Evolutionary conservation across 2,329 filamentous ascomycete genomes (phyloP), one percentile per base, ranked within the genome.

Genomic region (Elsinoe necatrix): DNA sequence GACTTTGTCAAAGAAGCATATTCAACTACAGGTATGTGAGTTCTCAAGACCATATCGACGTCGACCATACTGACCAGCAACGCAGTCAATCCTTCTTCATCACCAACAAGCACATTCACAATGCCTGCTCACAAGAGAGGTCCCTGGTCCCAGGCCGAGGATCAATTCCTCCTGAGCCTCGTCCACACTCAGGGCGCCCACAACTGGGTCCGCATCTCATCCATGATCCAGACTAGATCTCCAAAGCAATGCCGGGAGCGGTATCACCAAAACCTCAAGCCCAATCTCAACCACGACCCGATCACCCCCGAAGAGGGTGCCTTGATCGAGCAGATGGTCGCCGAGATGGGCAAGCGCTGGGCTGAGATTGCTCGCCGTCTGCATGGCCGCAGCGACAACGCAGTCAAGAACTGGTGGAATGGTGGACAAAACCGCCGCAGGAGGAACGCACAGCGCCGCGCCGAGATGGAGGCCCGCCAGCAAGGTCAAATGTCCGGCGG

Each of bases 351-450:
- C 60, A 92, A 90, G 75, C 83, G 87, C 57, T 96, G 91, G 91
- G 91, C 91, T 1, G 89, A 96, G 68, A 96, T 96, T 67, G 89
- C 91, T 43, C 81, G 91, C 62, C 79, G 83, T 45, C 79, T 96
- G 18, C 80, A 85, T 56, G 89, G 89, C 62, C 85, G 91, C 66
- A 95, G 90, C 70, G 91, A 96, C 75, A 96, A 96, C 67, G 87
- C 89, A 25, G 89, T 96, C 61, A 96, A 96, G 81, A 96, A 96
- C 72, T 96, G 90, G 89, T 95, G 88, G 88, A 95, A 95, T 68
- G 90, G 91, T 51, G 88, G 86, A 68, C 87, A 91, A 79, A 95
- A 95, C 74, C 83, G 90, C 66, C 80, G 86, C 65, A 73, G 74
- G 66, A 72, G 75, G 60, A 70, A 68, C 60, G 57, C 58, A 18